Conservation (phyloP, 345 rosid genomes). For the Laguncularia racemosa region DNA sequence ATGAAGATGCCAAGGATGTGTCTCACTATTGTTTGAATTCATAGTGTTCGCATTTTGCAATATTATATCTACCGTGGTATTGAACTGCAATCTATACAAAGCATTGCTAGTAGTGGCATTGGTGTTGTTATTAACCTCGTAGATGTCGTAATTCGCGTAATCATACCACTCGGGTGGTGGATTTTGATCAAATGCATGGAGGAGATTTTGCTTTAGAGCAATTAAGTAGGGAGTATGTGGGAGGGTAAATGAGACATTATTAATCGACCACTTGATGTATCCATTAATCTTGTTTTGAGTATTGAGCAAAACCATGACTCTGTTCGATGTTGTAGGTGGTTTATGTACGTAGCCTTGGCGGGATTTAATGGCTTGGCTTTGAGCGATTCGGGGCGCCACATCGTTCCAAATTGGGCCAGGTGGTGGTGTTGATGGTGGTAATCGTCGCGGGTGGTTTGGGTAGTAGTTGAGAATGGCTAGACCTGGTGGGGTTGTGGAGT, state of each 20-base stretch:
- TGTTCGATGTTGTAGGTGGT: constrained; percentile 39
- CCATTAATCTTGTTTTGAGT: constrained; percentile 50
- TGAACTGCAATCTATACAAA: constrained; percentile 41
- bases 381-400: constrained; percentile 22
- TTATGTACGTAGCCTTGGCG: constrained; percentile 23
- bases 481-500: constrained; percentile 34
- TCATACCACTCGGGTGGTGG: constrained; percentile 39
- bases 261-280: constrained; percentile 39
- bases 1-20: constrained; percentile 83
- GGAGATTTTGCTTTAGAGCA: constrained; percentile 38
- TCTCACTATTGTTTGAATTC: constrained; percentile 36
- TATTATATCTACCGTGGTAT: constrained; percentile 52
- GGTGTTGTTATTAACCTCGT: background rate
- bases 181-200: constrained; percentile 27
- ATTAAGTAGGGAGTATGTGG: constrained; percentile 58
- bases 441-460: constrained; percentile 39
- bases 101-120: constrained; percentile 33
- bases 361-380: constrained; percentile 53
- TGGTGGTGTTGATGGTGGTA: constrained; percentile 37
- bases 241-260: constrained; percentile 49
- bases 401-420: constrained; percentile 42
- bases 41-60: constrained; percentile 60
- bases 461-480: constrained; percentile 46
- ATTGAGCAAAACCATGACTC: constrained; percentile 45
- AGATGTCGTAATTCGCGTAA: constrained; percentile 17